These are phyloP conservation scores for Torulaspora delbrueckii DNA, from an alignment of 805 yeast species.

Conservation along the genomic window DNA sequence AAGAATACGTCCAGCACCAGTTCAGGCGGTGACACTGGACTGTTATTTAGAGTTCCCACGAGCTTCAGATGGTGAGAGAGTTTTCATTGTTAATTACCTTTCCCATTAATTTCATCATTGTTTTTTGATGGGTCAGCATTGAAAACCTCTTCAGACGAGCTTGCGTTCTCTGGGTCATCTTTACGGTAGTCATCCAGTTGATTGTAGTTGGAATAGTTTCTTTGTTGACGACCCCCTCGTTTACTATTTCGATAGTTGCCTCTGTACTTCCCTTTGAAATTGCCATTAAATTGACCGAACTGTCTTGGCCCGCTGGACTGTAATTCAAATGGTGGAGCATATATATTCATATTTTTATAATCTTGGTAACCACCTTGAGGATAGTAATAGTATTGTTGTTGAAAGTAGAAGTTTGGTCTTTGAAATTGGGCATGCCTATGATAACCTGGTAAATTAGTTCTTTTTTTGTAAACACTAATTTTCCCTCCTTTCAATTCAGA, in stretches of 20 bases:
- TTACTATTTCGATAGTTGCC: neutral
- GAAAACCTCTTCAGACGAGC: too few species aligned
- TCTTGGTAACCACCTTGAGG: conserved; percentile 1
- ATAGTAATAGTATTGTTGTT: conserved; percentile 4
- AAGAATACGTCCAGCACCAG: neutral
- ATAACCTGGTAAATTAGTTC: conserved; percentile 52
- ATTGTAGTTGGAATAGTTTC: neutral
- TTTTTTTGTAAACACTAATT: conserved; percentile 45
- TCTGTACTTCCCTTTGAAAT: conserved; percentile 21
- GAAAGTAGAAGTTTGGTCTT: conserved; percentile 9
- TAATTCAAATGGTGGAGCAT: conserved; percentile 3
- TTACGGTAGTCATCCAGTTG: neutral
- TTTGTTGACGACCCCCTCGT: neutral
- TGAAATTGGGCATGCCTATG: conserved; percentile 9
- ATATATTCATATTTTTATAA: conserved; percentile 5
- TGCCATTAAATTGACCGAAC: conserved; percentile 3
- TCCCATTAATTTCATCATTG: neutral
- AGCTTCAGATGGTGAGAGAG: too few species aligned
- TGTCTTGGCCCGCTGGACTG: conserved; percentile 3
- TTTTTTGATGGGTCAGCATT: neutral
- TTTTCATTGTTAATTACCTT: neutral
- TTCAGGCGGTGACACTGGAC: neutral
- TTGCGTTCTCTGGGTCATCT: too few species aligned
- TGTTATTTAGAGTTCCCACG: too few species aligned
- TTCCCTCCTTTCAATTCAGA: conserved; percentile 43